Percentiles rank a stretch among this genome's conserved stretches.
These are phyloP conservation scores for Mycena capillaripes DNA, from an alignment of 768 basidiomycete genomes.

Conservation along the genomic window DNA sequence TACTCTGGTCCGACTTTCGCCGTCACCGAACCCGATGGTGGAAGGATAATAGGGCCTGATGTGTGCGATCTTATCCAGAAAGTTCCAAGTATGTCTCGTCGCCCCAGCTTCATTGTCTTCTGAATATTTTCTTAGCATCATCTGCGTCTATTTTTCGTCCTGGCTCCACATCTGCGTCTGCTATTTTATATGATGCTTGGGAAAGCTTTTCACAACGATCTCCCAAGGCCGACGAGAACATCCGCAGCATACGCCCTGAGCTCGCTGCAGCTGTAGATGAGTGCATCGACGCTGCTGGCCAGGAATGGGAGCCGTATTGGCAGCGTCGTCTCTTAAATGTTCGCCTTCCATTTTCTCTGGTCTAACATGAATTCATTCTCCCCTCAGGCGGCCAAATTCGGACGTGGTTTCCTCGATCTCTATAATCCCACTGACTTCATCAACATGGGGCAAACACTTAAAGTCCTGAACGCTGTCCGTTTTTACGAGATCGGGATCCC, in stretches of 20 bases:
- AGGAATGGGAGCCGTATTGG: conserved; percentile 93
- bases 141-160: conserved; percentile 90
- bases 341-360: conserved; percentile 38
- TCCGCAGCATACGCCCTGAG: conserved; percentile 89
- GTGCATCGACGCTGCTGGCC: conserved; percentile 93
- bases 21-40: conserved; percentile 90
- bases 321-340: conserved; percentile 90
- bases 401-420: conserved; percentile 92
- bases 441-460: conserved; percentile 91
- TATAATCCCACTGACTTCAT: conserved; percentile 95
- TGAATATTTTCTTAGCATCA: conserved; percentile 64
- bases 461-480: conserved; percentile 94
- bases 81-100: conserved; percentile 78
- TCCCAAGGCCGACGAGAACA: conserved; percentile 94
- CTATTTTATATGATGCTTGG: conserved; percentile 94
- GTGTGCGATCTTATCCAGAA: conserved; percentile 93
- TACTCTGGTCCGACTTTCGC: conserved; percentile 84
- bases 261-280: conserved; percentile 90
- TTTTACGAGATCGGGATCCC: conserved; percentile 95
- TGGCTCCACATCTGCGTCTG: conserved; percentile 91
- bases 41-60: conserved; percentile 85
- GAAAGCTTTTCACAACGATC: conserved; percentile 87
- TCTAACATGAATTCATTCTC: background rate
- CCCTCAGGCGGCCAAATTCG: conserved; percentile 93
- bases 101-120: background rate